Evolutionary conservation across 2,329 filamentous ascomycete species (phyloP), one percentile per base, ranked within the genome.

Genomic region (Colletotrichum sp.): DNA sequence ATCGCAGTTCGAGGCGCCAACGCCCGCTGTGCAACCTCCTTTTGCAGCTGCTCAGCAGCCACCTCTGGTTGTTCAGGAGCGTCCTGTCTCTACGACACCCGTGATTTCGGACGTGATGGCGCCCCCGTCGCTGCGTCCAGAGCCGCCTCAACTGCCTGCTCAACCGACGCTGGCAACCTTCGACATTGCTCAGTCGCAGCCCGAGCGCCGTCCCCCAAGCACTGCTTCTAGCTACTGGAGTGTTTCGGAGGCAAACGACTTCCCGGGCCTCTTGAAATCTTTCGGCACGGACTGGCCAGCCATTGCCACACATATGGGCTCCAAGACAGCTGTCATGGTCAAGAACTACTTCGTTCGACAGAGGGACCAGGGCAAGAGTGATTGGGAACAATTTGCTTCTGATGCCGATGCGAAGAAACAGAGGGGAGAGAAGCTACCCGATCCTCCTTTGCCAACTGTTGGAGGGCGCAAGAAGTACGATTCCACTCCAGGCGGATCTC

Each of bases 181-280:
- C 78, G 90, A 91, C 75, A 81, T 91, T 65, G 80, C 82, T 6
- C 86, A 87, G 75, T 80, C 83, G 16, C 85, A 85, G 52, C 82
- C 85, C 44, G 90, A 92, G 78, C 89, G 90, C 59, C 90, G 90
- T 74, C 83, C 85, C 12, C 87, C 88, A 27, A 86, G 86, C 71
- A 92, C 93, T 78, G 91, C 93, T 16, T 95, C 94, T 2, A 96
- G 94, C 83, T 97, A 97, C 83, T 97, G 95, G 95, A 96, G 94
- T 80, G 94, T 96, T 27, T 94, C 93, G 2, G 95, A 97, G 84
- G 90, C 93, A 71, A 93, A 90, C 63, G 94, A 96, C 80, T 97
- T 97, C 83, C 92, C 93, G 44, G 90, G 89, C 72, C 88, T 95
- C 74, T 87, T 97, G 63, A 90, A 88, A 67, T 90, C 95, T 71